Conservation (phyloP, 768 basidiomycete species). For the Lactarius akahatsu region DNA sequence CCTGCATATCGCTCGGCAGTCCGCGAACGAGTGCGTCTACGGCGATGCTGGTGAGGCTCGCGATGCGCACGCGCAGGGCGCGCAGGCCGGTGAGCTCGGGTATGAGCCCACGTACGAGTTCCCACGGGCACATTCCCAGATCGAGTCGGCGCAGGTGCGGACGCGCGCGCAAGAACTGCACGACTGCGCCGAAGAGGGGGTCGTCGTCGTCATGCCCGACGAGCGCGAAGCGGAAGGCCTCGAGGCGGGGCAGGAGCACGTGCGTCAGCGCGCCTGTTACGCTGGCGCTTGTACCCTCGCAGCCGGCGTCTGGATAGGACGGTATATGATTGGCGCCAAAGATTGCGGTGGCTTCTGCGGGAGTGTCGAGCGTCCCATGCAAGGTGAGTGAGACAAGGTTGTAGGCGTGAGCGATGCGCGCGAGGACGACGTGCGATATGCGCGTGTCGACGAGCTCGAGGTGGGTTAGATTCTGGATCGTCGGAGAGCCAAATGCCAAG, state of each 20-base stretch:
- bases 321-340: conserved; percentile 63
- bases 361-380: conserved; percentile 64
- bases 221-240: conserved; percentile 61
- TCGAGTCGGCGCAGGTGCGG: conserved; percentile 54
- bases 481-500: conserved; percentile 57
- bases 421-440: conserved; percentile 62
- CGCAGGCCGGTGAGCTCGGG: conserved; percentile 52
- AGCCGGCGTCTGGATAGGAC: conserved; percentile 37
- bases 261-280: conserved; percentile 35
- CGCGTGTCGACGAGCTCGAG: conserved; percentile 69
- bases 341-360: conserved; percentile 54
- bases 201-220: conserved; percentile 61
- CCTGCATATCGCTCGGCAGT: conserved; percentile 45
- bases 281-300: neutral
- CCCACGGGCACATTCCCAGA: conserved; percentile 66
- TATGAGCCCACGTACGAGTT: conserved; percentile 51
- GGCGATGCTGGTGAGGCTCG: conserved; percentile 44
- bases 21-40: conserved; percentile 40
- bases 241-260: conserved; percentile 61
- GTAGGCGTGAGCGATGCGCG: conserved; percentile 61
- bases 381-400: conserved; percentile 61
- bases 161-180: conserved; percentile 51
- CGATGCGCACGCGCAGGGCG: conserved; percentile 58
- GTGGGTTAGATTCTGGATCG: conserved; percentile 65
- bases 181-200: conserved; percentile 52